Conservation (phyloP, 1,284 basidiomycete genomes). For the Ganoderma sinense region DNA sequence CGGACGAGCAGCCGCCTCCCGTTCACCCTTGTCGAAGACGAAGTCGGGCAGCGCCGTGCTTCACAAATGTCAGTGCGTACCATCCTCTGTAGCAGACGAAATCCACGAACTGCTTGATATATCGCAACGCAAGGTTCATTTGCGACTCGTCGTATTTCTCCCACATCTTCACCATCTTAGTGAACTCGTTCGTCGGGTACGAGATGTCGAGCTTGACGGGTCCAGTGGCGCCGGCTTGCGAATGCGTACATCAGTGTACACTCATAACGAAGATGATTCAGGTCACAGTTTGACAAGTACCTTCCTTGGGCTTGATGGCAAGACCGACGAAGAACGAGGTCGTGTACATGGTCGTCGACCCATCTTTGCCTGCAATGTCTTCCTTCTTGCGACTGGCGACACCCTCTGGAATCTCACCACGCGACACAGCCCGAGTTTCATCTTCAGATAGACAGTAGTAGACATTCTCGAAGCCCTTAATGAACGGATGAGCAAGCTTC, state of each 20-base stretch:
- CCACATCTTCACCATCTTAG: slow-evolving; percentile 94
- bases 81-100: slow-evolving; percentile 2
- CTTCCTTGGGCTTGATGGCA: slow-evolving; percentile 89
- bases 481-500: slow-evolving; percentile 92
- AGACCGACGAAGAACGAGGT: slow-evolving; percentile 98
- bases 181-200: slow-evolving; percentile 96
- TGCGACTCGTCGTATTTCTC: slow-evolving; percentile 92
- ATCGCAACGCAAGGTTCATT: slow-evolving; percentile 95
- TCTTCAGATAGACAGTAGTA: slow-evolving; percentile 87
- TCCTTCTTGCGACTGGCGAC: slow-evolving; percentile 79
- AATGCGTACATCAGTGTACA: slow-evolving; percentile 24
- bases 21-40: slow-evolving; percentile 84
- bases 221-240: slow-evolving; percentile 68
- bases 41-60: slow-evolving; percentile 83
- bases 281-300: slow-evolving; percentile 49
- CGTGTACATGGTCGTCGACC: slow-evolving; percentile 83
- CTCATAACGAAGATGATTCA: slow-evolving; percentile 26
- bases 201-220: slow-evolving; percentile 92
- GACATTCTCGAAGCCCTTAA: slow-evolving; percentile 93
- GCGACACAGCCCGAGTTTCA: slow-evolving; percentile 85
- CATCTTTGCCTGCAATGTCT: slow-evolving; percentile 83
- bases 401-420: slow-evolving; percentile 84
- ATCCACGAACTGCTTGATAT: slow-evolving; percentile 86
- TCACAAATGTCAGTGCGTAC: slow-evolving; percentile 25
- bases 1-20: slow-evolving; percentile 35